A percentile compares a stretch with the other conserved stretches of the same genome.
Conservation (phyloP, 1,139 yeast genomes). For the Suhomyces wounanorum region DNA sequence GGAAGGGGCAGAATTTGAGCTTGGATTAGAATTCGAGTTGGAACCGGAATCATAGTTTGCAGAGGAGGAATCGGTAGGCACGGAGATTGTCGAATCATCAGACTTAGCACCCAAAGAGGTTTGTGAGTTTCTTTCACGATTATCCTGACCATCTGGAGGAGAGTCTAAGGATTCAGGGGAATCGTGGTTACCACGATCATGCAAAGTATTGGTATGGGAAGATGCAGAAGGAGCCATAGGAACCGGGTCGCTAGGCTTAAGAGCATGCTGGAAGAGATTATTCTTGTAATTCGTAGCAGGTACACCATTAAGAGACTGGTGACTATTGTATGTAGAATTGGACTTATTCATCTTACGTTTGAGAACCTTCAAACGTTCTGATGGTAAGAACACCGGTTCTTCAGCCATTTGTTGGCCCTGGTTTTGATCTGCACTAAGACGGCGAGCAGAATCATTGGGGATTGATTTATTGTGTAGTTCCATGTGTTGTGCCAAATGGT, state of each 20-base stretch:
- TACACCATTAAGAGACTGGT: not conserved
- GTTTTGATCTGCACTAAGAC: not conserved
- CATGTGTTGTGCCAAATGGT: not conserved
- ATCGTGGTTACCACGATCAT: conserved; percentile 5
- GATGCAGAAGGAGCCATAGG: conserved; percentile 13
- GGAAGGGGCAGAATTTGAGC: conserved; percentile 2
- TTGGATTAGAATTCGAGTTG: conserved; percentile 1
- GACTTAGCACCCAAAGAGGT: conserved; percentile 5
- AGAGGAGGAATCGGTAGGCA: conserved; percentile 6
- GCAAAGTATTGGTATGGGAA: not conserved
- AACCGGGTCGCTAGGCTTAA: conserved; percentile 26
- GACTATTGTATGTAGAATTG: not conserved
- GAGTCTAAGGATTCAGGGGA: conserved; percentile 9
- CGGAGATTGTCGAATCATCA: conserved; percentile 9
- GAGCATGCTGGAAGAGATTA: conserved; percentile 24
- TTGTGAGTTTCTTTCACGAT: not conserved
- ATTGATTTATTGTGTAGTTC: not conserved
- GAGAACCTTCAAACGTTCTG: conserved; percentile 30
- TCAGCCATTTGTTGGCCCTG: not conserved
- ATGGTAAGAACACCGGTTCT: conserved; percentile 25
- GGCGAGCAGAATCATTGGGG: not conserved
- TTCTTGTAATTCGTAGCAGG: conserved; percentile 14
- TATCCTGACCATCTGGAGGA: not conserved
- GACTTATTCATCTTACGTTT: conserved; percentile 21
- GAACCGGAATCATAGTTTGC: conserved; percentile 6